Percentiles rank a stretch among this genome's conserved stretches.
These are phyloP conservation scores for Fusarium verrucosum DNA, from an alignment of 2,329 filamentous ascomycete species.

Conservation along the genomic window DNA sequence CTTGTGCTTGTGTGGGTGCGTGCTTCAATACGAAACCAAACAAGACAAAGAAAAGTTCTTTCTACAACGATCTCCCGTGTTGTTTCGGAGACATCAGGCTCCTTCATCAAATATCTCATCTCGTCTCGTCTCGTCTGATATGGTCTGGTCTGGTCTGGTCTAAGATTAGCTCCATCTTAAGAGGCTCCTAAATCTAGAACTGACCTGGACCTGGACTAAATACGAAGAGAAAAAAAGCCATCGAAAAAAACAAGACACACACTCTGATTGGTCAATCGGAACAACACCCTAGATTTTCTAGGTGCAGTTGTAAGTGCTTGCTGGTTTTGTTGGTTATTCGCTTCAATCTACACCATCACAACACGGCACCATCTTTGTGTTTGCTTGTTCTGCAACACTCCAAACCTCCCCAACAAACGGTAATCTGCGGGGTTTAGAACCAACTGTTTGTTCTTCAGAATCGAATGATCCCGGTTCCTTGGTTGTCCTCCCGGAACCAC, in stretches of 20 bases:
- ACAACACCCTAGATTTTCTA: neutral
- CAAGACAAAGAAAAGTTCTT: slow-evolving; percentile 16
- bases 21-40: slow-evolving; percentile 23
- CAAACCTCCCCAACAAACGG: slow-evolving; percentile 10
- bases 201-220: neutral
- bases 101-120: neutral
- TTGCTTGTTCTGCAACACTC: slow-evolving; percentile 27
- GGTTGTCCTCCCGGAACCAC: neutral
- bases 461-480: slow-evolving; percentile 9
- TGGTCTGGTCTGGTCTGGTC: neutral
- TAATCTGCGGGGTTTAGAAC: neutral
- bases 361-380: neutral
- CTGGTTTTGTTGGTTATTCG: neutral
- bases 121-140: neutral
- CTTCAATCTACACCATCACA: slow-evolving; percentile 5
- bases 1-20: no score
- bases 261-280: slow-evolving; percentile 22
- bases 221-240: slow-evolving; percentile 7
- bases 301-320: slow-evolving; percentile 21
- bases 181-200: neutral
- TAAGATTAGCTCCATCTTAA: neutral
- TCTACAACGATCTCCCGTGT: slow-evolving; percentile 10
- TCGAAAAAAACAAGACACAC: neutral
- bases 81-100: slow-evolving; percentile 5
- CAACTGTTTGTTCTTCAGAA: slow-evolving; percentile 6